phyloP scores from a whole-genome alignment of 108 stramenopile species.

The Pseudonitzschia multistriata region DNA sequence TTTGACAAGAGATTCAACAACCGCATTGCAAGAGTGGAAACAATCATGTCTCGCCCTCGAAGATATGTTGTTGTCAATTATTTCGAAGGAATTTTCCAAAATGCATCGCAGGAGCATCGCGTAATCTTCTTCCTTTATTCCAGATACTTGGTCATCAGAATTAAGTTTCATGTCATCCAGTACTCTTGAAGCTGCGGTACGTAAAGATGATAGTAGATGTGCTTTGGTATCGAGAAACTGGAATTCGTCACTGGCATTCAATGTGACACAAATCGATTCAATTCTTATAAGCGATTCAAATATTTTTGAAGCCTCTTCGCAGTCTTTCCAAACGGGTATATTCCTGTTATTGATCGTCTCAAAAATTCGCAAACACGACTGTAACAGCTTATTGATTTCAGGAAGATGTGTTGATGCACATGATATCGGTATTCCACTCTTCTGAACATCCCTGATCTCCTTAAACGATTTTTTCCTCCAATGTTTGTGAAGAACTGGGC shows the following conservation, averaged over 20 bases:
- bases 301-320: not conserved
- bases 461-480: not conserved
- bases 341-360: not conserved
- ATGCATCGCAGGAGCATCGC: not conserved
- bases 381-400: not conserved
- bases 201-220: not conserved
- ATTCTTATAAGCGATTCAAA: constrained; percentile 1
- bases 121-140: not conserved
- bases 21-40: not conserved
- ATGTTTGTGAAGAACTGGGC: not conserved
- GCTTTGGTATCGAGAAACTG: not conserved
- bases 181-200: not conserved
- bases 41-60: not conserved
- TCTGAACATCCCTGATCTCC: not conserved
- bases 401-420: not conserved
- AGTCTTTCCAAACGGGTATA: constrained; percentile 10
- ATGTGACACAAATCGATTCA: not conserved
- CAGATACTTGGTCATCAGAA: not conserved
- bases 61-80: not conserved
- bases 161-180: not conserved
- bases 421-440: constrained; percentile 1
- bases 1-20: not conserved
- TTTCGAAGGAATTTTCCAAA: not conserved
- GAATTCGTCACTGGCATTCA: not conserved
- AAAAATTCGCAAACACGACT: not conserved